A percentile compares a stretch with the other conserved stretches of the same genome.
phyloP scores from a whole-genome alignment of 441 rosid genomes.

The Rhodomyrtus psidioides region DNA sequence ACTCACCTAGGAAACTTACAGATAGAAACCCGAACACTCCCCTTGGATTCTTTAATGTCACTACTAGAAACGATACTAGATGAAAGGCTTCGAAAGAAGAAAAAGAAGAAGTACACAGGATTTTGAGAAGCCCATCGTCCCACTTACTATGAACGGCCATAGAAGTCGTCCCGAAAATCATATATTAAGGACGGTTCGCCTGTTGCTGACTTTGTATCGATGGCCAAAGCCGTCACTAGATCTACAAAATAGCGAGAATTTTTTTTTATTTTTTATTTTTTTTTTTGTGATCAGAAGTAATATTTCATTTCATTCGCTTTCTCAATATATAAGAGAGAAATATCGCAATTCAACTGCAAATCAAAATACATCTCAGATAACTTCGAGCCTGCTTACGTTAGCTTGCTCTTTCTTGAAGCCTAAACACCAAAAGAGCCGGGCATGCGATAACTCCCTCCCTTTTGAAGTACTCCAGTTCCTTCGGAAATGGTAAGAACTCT shows the following conservation, averaged over 20 bases:
- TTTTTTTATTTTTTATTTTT: no score
- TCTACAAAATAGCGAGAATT: background rate
- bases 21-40: background rate
- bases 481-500: no score
- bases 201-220: background rate
- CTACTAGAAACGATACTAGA: background rate
- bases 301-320: no score
- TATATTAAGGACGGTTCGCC: background rate
- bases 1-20: background rate
- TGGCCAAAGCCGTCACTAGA: background rate
- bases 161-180: background rate
- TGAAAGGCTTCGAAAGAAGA: background rate
- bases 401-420: no score
- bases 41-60: background rate
- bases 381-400: no score
- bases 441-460: no score
- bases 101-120: background rate
- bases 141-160: background rate
- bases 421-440: no score
- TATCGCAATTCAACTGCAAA: no score
- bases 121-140: background rate
- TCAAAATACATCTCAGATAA: no score
- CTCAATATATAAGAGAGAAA: no score
- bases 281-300: no score
- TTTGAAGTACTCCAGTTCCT: no score